Percentiles rank a stretch among this genome's conserved stretches.
phyloP scores from a whole-genome alignment of 148 eudicot species.

The Talinum fruticosum region DNA sequence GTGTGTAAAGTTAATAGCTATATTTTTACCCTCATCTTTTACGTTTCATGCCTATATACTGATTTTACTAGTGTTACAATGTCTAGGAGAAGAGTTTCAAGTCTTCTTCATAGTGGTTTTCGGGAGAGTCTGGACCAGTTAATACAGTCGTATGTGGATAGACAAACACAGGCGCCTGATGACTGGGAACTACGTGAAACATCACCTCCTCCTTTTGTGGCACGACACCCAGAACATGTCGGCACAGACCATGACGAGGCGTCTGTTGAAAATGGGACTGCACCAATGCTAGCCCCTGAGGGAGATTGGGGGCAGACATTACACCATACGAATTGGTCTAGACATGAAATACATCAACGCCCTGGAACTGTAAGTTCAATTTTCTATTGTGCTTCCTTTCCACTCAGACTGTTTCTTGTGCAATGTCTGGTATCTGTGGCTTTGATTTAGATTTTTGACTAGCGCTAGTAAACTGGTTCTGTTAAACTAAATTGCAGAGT shows the following conservation, averaged over 20 bases:
- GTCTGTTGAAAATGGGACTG: conserved; percentile 33
- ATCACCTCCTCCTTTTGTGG: conserved; percentile 31
- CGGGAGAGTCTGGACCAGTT: conserved; percentile 80
- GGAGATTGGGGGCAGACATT: conserved; percentile 43
- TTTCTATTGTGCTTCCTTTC: neutral
- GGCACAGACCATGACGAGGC: conserved; percentile 35
- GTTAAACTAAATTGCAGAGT: neutral
- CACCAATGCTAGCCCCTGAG: conserved; percentile 36
- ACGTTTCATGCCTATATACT: neutral
- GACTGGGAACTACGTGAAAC: conserved; percentile 59
- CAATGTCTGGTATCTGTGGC: neutral
- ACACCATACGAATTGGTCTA: conserved; percentile 41
- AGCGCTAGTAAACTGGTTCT: neutral
- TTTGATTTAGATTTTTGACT: neutral
- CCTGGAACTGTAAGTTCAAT: conserved; percentile 56
- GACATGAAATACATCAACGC: conserved; percentile 32
- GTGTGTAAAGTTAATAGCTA: neutral
- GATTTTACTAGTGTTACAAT: conserved; percentile 10
- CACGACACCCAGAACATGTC: conserved; percentile 41
- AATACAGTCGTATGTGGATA: conserved; percentile 77
- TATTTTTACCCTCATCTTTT: neutral
- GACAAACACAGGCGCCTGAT: conserved; percentile 59
- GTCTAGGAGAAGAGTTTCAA: conserved; percentile 84
- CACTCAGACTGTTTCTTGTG: neutral
- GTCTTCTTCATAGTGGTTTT: conserved; percentile 85